Conservation (phyloP, 768 basidiomycete species). For the Russula earlei region DNA sequence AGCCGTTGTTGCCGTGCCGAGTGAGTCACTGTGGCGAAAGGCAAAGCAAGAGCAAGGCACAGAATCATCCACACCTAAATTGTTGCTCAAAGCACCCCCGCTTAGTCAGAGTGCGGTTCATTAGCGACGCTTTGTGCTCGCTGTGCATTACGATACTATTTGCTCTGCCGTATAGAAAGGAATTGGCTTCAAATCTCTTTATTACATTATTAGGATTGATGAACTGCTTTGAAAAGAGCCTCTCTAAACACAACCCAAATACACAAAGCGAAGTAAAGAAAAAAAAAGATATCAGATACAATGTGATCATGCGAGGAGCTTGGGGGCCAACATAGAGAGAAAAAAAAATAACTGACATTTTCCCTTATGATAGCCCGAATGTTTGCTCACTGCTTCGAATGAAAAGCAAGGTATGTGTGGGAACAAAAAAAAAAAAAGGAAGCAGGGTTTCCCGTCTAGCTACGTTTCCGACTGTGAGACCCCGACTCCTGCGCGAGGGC, state of each 20-base stretch:
- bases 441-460: constrained; percentile 1
- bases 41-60: too few relatives aligned
- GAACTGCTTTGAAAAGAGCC: too few relatives aligned
- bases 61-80: too few relatives aligned
- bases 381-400: neutral
- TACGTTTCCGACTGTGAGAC: constrained; percentile 12
- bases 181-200: too few relatives aligned
- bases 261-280: neutral
- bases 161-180: too few relatives aligned
- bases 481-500: neutral
- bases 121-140: too few relatives aligned
- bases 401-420: neutral
- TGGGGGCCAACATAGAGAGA: too few relatives aligned
- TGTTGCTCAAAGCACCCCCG: too few relatives aligned
- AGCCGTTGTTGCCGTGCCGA: too few relatives aligned
- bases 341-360: neutral
- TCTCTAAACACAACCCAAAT: neutral
- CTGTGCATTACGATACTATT: too few relatives aligned
- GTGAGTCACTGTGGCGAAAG: too few relatives aligned
- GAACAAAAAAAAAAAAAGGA: neutral
- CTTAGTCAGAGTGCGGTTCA: neutral
- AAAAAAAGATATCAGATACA: neutral
- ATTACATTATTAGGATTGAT: neutral
- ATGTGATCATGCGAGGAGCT: too few relatives aligned
- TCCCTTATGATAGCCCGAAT: neutral